A percentile compares a stretch with the other conserved stretches of the same genome.
phyloP scores from a whole-genome alignment of 163 green algal genomes.

The Smithsoniella earleae region DNA sequence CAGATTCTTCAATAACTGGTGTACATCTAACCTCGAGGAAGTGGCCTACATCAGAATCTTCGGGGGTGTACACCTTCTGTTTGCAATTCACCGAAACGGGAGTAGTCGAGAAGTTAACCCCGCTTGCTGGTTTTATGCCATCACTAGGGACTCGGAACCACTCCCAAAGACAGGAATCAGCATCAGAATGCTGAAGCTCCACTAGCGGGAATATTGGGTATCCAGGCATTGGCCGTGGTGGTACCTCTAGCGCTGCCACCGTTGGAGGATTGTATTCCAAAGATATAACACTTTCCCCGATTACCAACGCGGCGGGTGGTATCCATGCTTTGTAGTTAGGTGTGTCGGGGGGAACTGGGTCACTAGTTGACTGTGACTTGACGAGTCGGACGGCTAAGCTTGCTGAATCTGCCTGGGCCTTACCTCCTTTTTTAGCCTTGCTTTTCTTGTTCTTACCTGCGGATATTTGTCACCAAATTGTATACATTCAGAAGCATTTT shows the following conservation, averaged over 20 bases:
- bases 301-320: conserved; percentile 46
- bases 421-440: background rate
- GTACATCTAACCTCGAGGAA: conserved; percentile 56
- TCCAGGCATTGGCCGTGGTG: conserved; percentile 40
- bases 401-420: background rate
- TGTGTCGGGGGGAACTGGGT: conserved; percentile 32
- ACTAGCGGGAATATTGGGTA: conserved; percentile 37
- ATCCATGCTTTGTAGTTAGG: conserved; percentile 63
- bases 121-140: background rate
- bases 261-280: conserved; percentile 63
- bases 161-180: conserved; percentile 37
- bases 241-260: conserved; percentile 37
- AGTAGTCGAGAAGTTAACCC: background rate
- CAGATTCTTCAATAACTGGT: too few relatives aligned
- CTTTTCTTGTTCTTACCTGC: conserved; percentile 32
- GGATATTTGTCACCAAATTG: too few relatives aligned
- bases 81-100: background rate
- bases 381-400: background rate
- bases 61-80: conserved; percentile 44
- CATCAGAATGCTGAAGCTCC: conserved; percentile 50
- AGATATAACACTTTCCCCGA: conserved; percentile 45
- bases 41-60: conserved; percentile 48
- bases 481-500: too few relatives aligned
- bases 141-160: conserved; percentile 41
- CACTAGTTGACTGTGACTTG: background rate